Percentiles rank a stretch among this genome's conserved stretches.
Evolutionary conservation across 2,329 filamentous ascomycete species (phyloP).

Genomic region (Hyphodiscus sp.): DNA sequence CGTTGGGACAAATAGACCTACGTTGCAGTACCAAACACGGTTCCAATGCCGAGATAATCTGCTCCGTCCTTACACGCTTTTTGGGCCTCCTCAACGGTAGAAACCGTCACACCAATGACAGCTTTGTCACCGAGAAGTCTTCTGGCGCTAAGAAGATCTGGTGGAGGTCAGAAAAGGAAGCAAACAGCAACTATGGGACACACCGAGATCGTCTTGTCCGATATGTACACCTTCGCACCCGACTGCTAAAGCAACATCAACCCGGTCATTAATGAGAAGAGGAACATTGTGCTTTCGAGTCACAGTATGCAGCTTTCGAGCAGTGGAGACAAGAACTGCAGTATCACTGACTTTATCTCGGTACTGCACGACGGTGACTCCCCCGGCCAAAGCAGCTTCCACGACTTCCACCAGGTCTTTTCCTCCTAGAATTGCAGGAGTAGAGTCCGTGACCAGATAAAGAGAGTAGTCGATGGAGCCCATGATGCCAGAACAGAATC

Average conservation of each 20-base stretch:
- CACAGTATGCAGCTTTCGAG: constrained; percentile 62
- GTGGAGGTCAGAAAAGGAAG: constrained; percentile 9
- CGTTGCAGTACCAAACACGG: constrained; percentile 80
- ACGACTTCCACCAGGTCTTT: constrained; percentile 68
- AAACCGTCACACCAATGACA: constrained; percentile 87
- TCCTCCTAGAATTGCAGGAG: constrained; percentile 70
- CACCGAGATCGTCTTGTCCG: constrained; percentile 88
- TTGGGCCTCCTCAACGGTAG: constrained; percentile 64
- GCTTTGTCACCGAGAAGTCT: constrained; percentile 65
- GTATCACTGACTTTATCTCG: constrained; percentile 82
- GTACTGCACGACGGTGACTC: constrained; percentile 83
- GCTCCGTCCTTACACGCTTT: constrained; percentile 69
- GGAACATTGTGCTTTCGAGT: constrained; percentile 65
- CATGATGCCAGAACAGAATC: background rate
- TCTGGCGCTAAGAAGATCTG: constrained; percentile 60
- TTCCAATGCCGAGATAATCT: constrained; percentile 86
- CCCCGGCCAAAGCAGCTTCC: constrained; percentile 66
- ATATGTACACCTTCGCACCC: constrained; percentile 90
- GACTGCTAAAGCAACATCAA: constrained; percentile 81
- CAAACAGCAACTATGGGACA: constrained; percentile 22
- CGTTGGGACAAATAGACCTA: constrained; percentile 30
- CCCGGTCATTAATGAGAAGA: constrained; percentile 85
- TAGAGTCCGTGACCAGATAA: constrained; percentile 91
- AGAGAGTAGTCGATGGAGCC: constrained; percentile 63
- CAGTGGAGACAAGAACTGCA: constrained; percentile 61